Conservation (phyloP, 2,329 filamentous ascomycete genomes). For the Sclerotinia borealis region DNA sequence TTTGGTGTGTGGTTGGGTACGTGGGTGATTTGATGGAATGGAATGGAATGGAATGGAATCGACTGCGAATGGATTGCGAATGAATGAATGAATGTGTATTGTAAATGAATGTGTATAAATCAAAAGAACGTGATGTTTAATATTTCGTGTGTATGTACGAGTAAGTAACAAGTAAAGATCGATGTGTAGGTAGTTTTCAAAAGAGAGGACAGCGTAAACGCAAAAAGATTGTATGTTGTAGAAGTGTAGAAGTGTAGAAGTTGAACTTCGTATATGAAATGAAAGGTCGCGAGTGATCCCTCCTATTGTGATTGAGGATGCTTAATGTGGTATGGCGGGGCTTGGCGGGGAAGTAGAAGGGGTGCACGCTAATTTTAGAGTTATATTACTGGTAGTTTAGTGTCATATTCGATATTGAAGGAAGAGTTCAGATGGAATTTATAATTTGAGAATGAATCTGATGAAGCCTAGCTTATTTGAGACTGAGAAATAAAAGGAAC, state of each 20-base stretch:
- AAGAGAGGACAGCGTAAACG: conserved; percentile 12
- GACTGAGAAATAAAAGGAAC: not conserved
- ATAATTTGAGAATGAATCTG: not conserved
- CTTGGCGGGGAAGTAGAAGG: not conserved
- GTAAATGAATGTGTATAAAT: not conserved
- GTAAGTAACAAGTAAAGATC: not conserved
- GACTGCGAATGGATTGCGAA: not conserved
- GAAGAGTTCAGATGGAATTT: no score
- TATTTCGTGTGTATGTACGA: not conserved
- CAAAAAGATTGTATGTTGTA: not conserved
- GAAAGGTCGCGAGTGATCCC: not conserved
- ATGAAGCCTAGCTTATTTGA: not conserved
- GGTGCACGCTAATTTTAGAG: not conserved
- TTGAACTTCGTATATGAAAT: not conserved
- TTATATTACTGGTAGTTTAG: not conserved
- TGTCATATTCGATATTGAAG: conserved; percentile 3
- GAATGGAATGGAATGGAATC: not conserved
- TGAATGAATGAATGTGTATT: not conserved
- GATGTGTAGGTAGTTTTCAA: not conserved
- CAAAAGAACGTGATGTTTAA: not conserved
- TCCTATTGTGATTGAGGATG: not conserved
- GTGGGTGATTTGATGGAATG: not conserved
- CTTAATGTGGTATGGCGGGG: not conserved
- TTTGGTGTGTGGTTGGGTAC: not conserved
- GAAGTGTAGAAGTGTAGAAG: not conserved